Evolutionary conservation across 148 eudicot species (phyloP), one percentile per base, ranked within the genome.

Genomic region (Nepenthes mirabilis): DNA sequence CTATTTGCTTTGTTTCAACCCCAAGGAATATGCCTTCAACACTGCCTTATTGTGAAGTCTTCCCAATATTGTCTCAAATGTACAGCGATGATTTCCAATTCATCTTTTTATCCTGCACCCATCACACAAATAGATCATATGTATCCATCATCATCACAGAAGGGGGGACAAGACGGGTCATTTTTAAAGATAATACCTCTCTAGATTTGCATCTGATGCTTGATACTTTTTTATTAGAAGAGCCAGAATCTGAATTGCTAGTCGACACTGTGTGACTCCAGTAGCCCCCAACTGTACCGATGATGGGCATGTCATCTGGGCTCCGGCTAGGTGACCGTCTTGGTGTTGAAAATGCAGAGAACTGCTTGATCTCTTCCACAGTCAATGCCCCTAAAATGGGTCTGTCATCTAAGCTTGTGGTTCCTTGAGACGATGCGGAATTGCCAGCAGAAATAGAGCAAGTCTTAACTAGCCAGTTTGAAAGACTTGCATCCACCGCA

Each of bases 281-380:
- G 80, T 79, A 87, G 57, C 90, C 81, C 66, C 95, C 90, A 54
- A 80, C 80, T 43, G 74, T 75, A 11, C 87, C 95, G 49, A 84
- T 71, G 33, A 75, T 79, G 2, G 84, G 86, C 55, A 57, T 67
- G 36, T 81, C 87, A 65, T 81, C 86, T 0, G 75, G 76, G 35
- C 77, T 73, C 11, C 37, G 68, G 52, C 75, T 63, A 1, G 77
- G 84, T 1, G 82, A 74, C 62, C 64, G 65, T 62, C 76, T 59
- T 0, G 85, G 80, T n/a, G 80, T 72, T 2, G 75, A 66, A 66
- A 62, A 2, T 35, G 72, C 74, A 5, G 83, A 82, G 34, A 76
- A 51, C 65, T 72, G 57, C 62, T 68, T 76, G 34, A 77, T 58
- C 60, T 23, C 23, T 23, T 81, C 86, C 3, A 74, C 80, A 63